Evolutionary conservation across 2,329 filamentous ascomycete genomes (phyloP).

Genomic region (Phoma sp.): DNA sequence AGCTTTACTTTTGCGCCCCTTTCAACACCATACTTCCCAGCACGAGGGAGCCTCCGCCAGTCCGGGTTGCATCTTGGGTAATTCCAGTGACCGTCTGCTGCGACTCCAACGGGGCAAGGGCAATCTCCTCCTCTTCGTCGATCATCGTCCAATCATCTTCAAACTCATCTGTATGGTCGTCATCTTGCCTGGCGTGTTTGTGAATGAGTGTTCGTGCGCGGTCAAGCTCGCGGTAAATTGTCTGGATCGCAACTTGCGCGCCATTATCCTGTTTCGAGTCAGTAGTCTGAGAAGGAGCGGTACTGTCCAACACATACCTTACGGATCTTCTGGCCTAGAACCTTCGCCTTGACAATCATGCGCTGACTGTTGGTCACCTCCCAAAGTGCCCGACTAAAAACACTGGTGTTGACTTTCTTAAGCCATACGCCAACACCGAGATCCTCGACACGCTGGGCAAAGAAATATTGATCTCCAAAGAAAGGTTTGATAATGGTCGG

Average conservation of each 20-base stretch:
- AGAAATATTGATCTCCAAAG: conserved; percentile 98
- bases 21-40: conserved; percentile 42
- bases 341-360: conserved; percentile 85
- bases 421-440: conserved; percentile 89
- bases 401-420: conserved; percentile 85
- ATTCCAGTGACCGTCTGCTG: conserved; percentile 31
- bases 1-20: conserved; percentile 28
- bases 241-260: conserved; percentile 87
- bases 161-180: conserved; percentile 62
- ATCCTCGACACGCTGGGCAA: conserved; percentile 86
- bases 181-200: conserved; percentile 51
- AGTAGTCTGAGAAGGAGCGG: conserved; percentile 32
- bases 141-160: conserved; percentile 93
- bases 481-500: conserved; percentile 96
- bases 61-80: conserved; percentile 28
- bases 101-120: conserved; percentile 27
- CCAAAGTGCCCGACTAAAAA: conserved; percentile 87
- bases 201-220: conserved; percentile 87
- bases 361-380: conserved; percentile 87
- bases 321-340: conserved; percentile 85
- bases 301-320: conserved; percentile 63
- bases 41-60: conserved; percentile 30
- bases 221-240: conserved; percentile 92
- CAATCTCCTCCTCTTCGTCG: conserved; percentile 60
- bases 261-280: conserved; percentile 73